Conservation (phyloP, 73 alveolate species). For the Paramecium pentaurelia region DNA sequence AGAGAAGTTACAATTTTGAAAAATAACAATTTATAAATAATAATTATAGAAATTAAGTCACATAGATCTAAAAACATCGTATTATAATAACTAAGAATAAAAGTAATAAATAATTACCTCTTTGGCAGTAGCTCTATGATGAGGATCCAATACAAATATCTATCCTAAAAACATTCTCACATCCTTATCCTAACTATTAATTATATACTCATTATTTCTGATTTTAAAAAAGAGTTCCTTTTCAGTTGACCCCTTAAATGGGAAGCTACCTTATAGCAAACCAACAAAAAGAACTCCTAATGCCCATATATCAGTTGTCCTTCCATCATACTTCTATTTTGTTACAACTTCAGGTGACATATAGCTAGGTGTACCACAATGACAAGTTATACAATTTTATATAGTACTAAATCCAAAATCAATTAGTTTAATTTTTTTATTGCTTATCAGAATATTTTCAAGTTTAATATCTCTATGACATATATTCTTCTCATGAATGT, state of each 20-base stretch:
- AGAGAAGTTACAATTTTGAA: not conserved
- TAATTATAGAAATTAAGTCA: not conserved
- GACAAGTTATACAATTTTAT: not conserved
- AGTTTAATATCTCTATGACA: conserved; percentile 56
- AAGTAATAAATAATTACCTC: conserved; percentile 16
- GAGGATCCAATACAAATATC: conserved; percentile 16
- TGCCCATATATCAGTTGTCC: conserved; percentile 95
- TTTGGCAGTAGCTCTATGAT: conserved; percentile 11
- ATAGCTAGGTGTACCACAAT: conserved; percentile 97
- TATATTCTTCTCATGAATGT: conserved; percentile 36
- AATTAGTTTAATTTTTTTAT: conserved; percentile 31
- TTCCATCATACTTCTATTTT: conserved; percentile 86
- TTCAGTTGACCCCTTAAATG: conserved; percentile 88
- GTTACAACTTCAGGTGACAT: conserved; percentile 97
- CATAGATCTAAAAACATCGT: not conserved
- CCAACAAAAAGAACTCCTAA: conserved; percentile 92
- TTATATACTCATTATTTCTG: not conserved
- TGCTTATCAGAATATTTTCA: conserved; percentile 47
- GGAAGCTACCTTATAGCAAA: conserved; percentile 84
- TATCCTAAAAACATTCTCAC: not conserved
- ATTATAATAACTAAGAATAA: not conserved
- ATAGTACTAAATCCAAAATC: conserved; percentile 54
- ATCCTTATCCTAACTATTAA: not conserved
- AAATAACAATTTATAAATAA: not conserved
- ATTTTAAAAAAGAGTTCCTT: conserved; percentile 85